Base-by-base conservation (phyloP, 768 basidiomycete species). In the Cyclocybe cylindracea region DNA sequence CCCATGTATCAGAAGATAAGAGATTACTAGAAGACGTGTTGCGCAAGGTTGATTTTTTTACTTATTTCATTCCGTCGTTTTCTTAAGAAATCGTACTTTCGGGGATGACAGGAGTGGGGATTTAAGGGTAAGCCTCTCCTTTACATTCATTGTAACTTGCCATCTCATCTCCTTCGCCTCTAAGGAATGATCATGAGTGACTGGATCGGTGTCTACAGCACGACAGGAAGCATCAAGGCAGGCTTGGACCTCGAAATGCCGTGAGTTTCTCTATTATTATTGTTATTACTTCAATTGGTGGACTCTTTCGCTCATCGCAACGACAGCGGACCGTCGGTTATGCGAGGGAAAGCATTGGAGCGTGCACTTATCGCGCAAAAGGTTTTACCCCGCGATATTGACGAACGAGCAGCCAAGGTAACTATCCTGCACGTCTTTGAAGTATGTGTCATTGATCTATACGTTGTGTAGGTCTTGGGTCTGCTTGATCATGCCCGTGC, bases 171-270 rank as follows among this genome's bases (percentile, higher is more conserved):
- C n/a, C n/a, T 8, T 46, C 11, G 14, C 35, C 9, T 34, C 9
- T n/a, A 50, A 73, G 72, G 80, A 1, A 57, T 82, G 60, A 66
- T 85, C 39, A 85, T 85, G 77, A 83, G 80, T 48, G 84, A 86
- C 58, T 78, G 76, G 85, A 77, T 64, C 42, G 79, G 80, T 7
- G 68, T 73, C 3, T 82, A 80, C 57, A 75, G 73, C 50, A 78
- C 76, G 7, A 60, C 70, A 1, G 73, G 73, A 48, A 72, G 76
- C 50, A 79, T 87, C 61, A 81, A 82, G 51, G 84, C 85, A 8
- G 84, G 85, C 0, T 63, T 86, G 11, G 83, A 86, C 58, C 68
- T 86, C 16, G 85, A 87, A 61, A 85, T 83, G 82, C 82, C 82
- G 69, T 77, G 61, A 39, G 72, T 66, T 2, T 24, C 24, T 24